A percentile compares a stretch with the other conserved stretches of the same genome.
phyloP scores from a whole-genome alignment of 2,329 filamentous ascomycete genomes.

The Diatrype stigma region DNA sequence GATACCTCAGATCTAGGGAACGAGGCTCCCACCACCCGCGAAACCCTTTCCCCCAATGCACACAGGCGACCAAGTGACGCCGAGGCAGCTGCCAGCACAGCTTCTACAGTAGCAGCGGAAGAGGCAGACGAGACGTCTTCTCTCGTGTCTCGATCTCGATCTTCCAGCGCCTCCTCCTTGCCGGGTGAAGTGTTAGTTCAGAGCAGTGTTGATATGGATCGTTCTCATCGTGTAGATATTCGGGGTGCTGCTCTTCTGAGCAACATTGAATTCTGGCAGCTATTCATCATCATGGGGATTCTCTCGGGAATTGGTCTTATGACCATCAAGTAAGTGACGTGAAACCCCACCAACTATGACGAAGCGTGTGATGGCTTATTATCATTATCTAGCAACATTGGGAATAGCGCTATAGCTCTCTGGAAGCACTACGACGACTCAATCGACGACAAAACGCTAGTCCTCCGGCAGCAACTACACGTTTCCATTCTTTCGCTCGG shows the following conservation, averaged over 20 bases:
- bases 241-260: constrained; percentile 73
- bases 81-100: constrained; percentile 11
- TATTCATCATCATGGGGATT: constrained; percentile 84
- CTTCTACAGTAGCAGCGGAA: constrained; percentile 14
- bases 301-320: constrained; percentile 91
- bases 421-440: constrained; percentile 82
- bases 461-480: constrained; percentile 80
- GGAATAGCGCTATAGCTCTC: constrained; percentile 80
- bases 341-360: not conserved
- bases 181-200: constrained; percentile 48
- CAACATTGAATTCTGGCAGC: constrained; percentile 81
- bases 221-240: constrained; percentile 83
- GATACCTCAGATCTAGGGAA: constrained; percentile 20
- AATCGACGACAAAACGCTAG: constrained; percentile 69
- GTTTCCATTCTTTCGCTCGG: constrained; percentile 90
- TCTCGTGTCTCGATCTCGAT: constrained; percentile 68
- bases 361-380: not conserved
- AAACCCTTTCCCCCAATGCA: constrained; percentile 9
- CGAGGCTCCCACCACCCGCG: constrained; percentile 13
- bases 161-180: constrained; percentile 44
- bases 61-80: constrained; percentile 15
- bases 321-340: constrained; percentile 85
- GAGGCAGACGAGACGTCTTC: constrained; percentile 73
- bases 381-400: constrained; percentile 69
- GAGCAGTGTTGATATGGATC: constrained; percentile 65